Evolutionary conservation across 2,329 filamentous ascomycete genomes (phyloP), one percentile per base, ranked within the genome.

Genomic region (Geosmithia morbida): DNA sequence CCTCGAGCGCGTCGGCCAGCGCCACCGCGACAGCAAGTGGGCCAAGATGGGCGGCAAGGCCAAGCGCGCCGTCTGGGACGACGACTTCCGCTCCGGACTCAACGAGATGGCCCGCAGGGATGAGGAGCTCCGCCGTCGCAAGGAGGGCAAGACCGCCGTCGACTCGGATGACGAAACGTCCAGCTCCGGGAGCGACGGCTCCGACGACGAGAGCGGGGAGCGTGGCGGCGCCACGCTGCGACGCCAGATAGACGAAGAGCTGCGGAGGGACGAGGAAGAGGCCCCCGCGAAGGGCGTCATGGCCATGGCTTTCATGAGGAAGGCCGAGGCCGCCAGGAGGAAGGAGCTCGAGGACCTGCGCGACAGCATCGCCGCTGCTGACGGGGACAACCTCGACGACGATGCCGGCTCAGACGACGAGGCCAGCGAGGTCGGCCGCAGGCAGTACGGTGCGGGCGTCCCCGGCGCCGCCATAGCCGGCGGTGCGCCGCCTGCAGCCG

Each of bases 261-360:
- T 22, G 6, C 64, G 69, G 10, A 66, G 68, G 33, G 59, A 66
- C 8, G 65, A 71, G 14, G 72, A 75, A 19, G 66, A 66, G n/a
- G 68, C 60, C 17, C 75, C 76, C 0, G 71, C 75, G 54, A 81
- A 82, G 14, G 83, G 79, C 55, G 67, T 98, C 7, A 80, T 86
- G 63, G 75, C 77, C 46, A 87, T 98, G 83, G 86, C 87, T 51
- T 98, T 98, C 61, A 97, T 98, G 92, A 80, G 83, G 56, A 87
- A 83, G 54, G 87, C 88, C 1, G 89, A 96, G 57, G 84, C 83
- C 26, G 73, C 80, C 39, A 79, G 97, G 54, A 86, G 95, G 55
- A 83, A 85, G 48, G 77, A 87, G 48, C 67, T 87, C 13, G 73
- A 71, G 41, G 72, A 79, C 54, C 77, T 96, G 45, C 33, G 33